phyloP scores from a whole-genome alignment of 441 rosid genomes.

The Lepidium campestre region DNA sequence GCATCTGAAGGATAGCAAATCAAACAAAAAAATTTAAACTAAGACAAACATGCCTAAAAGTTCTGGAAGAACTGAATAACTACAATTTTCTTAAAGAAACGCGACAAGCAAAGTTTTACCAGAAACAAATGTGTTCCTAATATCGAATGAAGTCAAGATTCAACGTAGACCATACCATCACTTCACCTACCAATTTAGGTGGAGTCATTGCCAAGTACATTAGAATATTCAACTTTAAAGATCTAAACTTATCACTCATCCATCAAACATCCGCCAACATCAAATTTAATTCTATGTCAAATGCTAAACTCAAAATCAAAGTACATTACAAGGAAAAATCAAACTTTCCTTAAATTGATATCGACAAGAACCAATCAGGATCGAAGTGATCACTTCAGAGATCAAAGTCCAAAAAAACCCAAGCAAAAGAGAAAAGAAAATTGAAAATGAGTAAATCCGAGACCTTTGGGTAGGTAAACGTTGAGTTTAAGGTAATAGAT shows the following conservation, averaged over 20 bases:
- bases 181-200: neutral
- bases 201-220: neutral
- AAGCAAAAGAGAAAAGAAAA: neutral
- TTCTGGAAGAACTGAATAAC: neutral
- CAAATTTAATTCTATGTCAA: neutral
- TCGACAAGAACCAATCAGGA: neutral
- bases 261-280: neutral
- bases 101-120: neutral
- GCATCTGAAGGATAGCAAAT: slow-evolving; percentile 55
- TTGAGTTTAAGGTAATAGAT: slow-evolving; percentile 74
- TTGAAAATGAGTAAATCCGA: neutral
- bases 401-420: too few relatives aligned
- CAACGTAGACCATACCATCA: neutral
- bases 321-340: neutral
- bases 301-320: neutral
- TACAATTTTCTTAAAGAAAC: neutral
- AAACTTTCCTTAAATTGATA: neutral
- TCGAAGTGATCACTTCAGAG: neutral
- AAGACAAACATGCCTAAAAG: neutral
- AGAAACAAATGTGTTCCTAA: neutral
- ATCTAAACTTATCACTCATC: neutral
- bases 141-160: neutral
- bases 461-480: slow-evolving; percentile 74
- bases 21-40: neutral
- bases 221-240: neutral